Evolutionary conservation across 2,329 filamentous ascomycete genomes (phyloP).

Genomic region (Fusarium graminum): DNA sequence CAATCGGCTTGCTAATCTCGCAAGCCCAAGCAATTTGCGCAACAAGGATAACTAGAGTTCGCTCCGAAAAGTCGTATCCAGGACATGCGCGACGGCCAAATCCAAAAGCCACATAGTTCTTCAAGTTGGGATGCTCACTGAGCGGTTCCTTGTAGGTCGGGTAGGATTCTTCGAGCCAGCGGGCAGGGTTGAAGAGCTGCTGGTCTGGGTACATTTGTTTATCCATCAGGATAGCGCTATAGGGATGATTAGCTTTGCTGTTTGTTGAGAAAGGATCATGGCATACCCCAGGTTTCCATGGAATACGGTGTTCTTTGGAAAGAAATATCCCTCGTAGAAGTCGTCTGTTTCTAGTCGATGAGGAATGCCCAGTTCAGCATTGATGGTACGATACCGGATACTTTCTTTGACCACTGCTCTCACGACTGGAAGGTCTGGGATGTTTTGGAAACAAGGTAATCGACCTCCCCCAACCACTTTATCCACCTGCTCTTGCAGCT

Average conservation of each 20-base stretch:
- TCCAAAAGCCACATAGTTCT: neutral
- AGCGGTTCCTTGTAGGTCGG: neutral
- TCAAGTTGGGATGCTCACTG: neutral
- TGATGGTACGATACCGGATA: neutral
- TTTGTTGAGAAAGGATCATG: neutral
- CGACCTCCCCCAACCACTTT: neutral
- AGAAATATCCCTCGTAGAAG: conserved; percentile 12
- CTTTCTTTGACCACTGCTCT: conserved; percentile 9
- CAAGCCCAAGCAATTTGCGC: neutral
- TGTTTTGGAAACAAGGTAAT: conserved; percentile 7
- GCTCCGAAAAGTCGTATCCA: neutral
- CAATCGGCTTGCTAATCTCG: neutral
- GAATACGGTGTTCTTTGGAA: conserved; percentile 6
- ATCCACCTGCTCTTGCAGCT: conserved; percentile 8
- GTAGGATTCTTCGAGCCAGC: conserved; percentile 9
- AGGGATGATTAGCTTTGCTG: neutral
- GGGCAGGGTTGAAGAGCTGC: conserved; percentile 8
- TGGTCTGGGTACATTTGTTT: conserved; percentile 15
- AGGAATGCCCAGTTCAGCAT: conserved; percentile 2
- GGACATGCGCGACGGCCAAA: neutral
- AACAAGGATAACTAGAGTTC: neutral
- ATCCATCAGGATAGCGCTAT: conserved; percentile 13
- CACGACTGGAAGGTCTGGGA: conserved; percentile 6
- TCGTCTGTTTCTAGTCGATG: conserved; percentile 12
- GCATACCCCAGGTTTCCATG: conserved; percentile 6